phyloP scores from a whole-genome alignment of 148 eudicot genomes.

The Rhododendron griersonianum region DNA sequence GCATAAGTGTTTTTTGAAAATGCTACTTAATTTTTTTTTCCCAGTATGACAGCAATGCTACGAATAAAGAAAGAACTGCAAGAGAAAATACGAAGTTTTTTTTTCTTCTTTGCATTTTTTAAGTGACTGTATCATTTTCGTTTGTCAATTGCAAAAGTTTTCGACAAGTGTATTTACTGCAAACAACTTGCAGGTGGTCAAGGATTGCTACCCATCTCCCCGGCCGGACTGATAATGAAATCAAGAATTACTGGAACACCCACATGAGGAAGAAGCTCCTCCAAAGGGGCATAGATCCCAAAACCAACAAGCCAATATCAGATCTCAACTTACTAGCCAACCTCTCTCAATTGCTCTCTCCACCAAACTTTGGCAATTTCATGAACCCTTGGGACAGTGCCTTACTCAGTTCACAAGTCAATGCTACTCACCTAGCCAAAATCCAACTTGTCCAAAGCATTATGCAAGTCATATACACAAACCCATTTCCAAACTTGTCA shows the following conservation, averaged over 20 bases:
- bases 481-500: conserved; percentile 10
- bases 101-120: too few relatives aligned
- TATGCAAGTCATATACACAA: conserved; percentile 32
- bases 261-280: conserved; percentile 52
- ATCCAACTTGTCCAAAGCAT: conserved; percentile 55
- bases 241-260: conserved; percentile 41
- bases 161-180: background rate
- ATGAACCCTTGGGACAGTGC: conserved; percentile 30
- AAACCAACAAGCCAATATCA: conserved; percentile 44
- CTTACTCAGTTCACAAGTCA: conserved; percentile 17
- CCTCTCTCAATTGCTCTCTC: conserved; percentile 40
- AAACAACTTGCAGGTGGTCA: conserved; percentile 42
- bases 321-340: conserved; percentile 38
- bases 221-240: conserved; percentile 53
- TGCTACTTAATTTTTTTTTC: too few relatives aligned
- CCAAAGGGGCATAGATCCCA: conserved; percentile 52
- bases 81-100: too few relatives aligned
- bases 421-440: conserved; percentile 37
- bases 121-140: too few relatives aligned
- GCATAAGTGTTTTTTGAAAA: too few relatives aligned
- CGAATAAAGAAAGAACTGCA: too few relatives aligned
- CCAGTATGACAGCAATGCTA: too few relatives aligned
- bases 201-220: conserved; percentile 56
- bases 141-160: background rate
- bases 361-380: conserved; percentile 27